Conservation (phyloP, 164 flowering plant genomes). For the Buxus sempervirens region DNA sequence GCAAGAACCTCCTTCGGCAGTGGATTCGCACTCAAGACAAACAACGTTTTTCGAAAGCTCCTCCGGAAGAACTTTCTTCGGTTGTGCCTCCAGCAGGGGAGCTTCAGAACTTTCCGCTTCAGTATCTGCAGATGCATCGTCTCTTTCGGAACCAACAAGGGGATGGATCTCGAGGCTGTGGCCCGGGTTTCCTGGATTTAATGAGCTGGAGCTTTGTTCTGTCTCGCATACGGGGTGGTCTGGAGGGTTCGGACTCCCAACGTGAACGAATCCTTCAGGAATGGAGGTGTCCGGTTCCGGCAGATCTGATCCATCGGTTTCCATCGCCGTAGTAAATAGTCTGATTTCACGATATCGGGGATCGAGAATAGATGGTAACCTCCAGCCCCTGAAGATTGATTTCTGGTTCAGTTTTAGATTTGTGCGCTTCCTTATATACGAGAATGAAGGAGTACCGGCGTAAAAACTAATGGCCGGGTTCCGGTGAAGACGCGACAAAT, state of each 20-base stretch:
- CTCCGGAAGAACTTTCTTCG: conserved; percentile 37
- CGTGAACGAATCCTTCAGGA: conserved; percentile 35
- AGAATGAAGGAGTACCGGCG: conserved; percentile 4
- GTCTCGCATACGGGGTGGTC: conserved; percentile 2
- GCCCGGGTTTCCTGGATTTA: conserved; percentile 13
- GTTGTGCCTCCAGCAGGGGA: conserved; percentile 13
- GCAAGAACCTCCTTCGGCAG: conserved; percentile 63
- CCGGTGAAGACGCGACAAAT: not conserved
- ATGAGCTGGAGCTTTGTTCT: not conserved
- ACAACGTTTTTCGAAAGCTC: conserved; percentile 54
- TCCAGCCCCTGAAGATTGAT: not conserved
- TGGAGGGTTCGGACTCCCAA: conserved; percentile 12
- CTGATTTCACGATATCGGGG: not conserved
- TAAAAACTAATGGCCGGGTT: conserved; percentile 2
- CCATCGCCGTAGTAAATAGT: conserved; percentile 25
- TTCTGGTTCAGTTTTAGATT: not conserved
- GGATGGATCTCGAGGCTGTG: conserved; percentile 13
- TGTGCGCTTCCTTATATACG: not conserved
- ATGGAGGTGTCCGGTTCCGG: conserved; percentile 19
- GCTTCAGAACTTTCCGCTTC: conserved; percentile 20
- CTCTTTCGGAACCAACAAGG: conserved; percentile 14
- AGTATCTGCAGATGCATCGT: conserved; percentile 3
- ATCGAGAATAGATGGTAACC: conserved; percentile 1
- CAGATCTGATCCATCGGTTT: conserved; percentile 3
- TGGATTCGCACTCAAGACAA: conserved; percentile 60